These are phyloP conservation scores for Beauveria pseudobassiana DNA, from an alignment of 2,329 filamentous ascomycete species.

Conservation along the genomic window DNA sequence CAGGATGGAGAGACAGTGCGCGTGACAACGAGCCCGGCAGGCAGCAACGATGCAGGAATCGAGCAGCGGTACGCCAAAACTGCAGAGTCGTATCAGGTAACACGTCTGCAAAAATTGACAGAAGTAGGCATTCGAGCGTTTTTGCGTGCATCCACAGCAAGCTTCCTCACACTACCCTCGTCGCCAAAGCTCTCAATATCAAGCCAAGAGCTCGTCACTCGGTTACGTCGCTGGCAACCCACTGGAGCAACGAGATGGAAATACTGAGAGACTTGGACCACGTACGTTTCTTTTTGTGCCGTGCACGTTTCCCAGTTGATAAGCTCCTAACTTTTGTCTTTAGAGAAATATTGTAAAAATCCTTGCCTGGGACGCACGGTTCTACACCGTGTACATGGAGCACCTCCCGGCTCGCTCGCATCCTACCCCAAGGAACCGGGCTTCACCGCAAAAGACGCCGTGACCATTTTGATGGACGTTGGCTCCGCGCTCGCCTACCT, in stretches of 20 bases:
- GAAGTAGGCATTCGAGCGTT: not conserved
- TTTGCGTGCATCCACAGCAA: constrained; percentile 5
- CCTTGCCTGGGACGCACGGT: not conserved
- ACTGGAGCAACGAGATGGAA: constrained; percentile 1
- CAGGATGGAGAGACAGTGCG: not conserved
- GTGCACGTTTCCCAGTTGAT: no score
- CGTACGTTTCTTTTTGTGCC: not conserved
- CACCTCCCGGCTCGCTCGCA: not conserved
- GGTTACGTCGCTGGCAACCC: not conserved
- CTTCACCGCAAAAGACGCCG: not conserved
- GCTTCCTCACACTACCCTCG: not conserved
- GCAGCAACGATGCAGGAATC: not conserved
- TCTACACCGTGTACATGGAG: constrained; percentile 6
- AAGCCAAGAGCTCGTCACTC: not conserved
- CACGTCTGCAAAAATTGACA: not conserved
- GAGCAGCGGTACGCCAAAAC: not conserved
- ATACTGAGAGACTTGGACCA: not conserved
- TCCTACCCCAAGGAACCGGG: not conserved
- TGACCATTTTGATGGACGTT: not conserved
- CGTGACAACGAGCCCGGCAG: not conserved
- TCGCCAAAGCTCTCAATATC: constrained; percentile 5
- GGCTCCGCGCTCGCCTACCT: constrained; percentile 11
- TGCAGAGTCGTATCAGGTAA: not conserved
- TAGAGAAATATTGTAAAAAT: constrained; percentile 2
- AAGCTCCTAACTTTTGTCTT: no score